Percentiles rank a stretch among this genome's conserved stretches.
phyloP scores from a whole-genome alignment of 768 basidiomycete species.

The Chiua virens region DNA sequence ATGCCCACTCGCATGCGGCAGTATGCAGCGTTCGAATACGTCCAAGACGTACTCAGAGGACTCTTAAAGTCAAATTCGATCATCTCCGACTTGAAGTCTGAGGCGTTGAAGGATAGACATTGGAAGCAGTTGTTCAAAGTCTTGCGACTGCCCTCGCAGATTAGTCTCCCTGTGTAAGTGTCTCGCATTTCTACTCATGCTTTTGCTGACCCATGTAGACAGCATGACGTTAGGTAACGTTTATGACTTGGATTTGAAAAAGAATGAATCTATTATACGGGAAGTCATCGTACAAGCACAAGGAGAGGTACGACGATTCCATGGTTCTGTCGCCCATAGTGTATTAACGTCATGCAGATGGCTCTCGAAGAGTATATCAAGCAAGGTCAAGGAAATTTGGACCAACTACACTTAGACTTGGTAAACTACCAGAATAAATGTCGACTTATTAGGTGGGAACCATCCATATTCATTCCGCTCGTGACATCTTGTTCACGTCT shows the following conservation, averaged over 20 bases:
- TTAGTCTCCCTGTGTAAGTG: conserved; percentile 71
- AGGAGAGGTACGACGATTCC: conserved; percentile 68
- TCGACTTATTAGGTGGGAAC: conserved; percentile 76
- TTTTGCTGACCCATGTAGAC: conserved; percentile 6
- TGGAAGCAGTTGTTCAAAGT: conserved; percentile 98
- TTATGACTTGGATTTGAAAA: conserved; percentile 94
- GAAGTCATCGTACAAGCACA: conserved; percentile 97
- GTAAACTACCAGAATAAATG: conserved; percentile 99
- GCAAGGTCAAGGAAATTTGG: conserved; percentile 97
- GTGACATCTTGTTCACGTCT: conserved; percentile 4
- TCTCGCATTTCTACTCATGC: conserved; percentile 9
- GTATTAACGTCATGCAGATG: conserved; percentile 55
- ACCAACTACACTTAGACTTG: conserved; percentile 93
- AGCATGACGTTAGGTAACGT: conserved; percentile 96
- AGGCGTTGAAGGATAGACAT: conserved; percentile 95
- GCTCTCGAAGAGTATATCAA: conserved; percentile 94
- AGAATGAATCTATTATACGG: conserved; percentile 87
- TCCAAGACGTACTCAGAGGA: conserved; percentile 85
- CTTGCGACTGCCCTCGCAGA: conserved; percentile 70
- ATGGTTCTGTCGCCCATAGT: not conserved
- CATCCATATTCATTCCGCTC: not conserved
- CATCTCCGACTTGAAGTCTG: conserved; percentile 94
- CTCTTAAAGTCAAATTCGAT: conserved; percentile 88
- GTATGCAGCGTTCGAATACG: conserved; percentile 97
- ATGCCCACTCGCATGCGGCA: conserved; percentile 99